Percentiles rank a stretch among this genome's conserved stretches.
Evolutionary conservation across 106 monocot genomes (phyloP).

Genomic region (Dendrobium catenatum): DNA sequence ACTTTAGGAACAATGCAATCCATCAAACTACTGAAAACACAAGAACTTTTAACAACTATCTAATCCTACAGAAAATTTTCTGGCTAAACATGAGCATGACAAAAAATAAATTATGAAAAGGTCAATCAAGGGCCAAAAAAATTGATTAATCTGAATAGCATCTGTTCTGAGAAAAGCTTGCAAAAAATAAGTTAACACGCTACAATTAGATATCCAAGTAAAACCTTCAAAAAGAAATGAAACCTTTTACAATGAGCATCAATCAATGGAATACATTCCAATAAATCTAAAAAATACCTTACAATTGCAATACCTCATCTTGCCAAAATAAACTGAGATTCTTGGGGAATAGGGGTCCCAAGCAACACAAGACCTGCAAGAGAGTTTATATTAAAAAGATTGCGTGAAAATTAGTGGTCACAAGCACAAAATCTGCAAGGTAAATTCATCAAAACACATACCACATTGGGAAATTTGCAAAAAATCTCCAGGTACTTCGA

Average conservation of each 20-base stretch:
- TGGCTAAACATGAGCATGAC: neutral
- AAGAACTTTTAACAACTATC: neutral
- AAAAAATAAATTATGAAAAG: neutral
- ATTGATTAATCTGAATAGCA: neutral
- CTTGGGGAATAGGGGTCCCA: conserved; percentile 79
- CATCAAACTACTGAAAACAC: neutral
- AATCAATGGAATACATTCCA: neutral
- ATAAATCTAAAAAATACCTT: conserved; percentile 20
- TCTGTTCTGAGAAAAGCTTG: neutral
- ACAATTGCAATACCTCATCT: conserved; percentile 85
- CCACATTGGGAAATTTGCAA: neutral
- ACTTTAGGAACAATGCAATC: neutral
- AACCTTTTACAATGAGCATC: neutral
- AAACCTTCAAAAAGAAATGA: neutral
- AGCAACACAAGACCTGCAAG: conserved; percentile 77
- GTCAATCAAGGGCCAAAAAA: neutral
- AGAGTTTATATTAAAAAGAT: neutral
- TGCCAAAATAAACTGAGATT: conserved; percentile 87
- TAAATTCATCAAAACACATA: neutral
- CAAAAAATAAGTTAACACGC: neutral
- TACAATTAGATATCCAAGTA: neutral
- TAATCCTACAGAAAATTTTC: neutral
- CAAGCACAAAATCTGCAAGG: neutral
- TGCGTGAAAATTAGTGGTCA: neutral
- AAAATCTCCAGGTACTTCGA: too few relatives aligned